Conservation (phyloP, 306 rosid species). For the Vachellia pachyceras region DNA sequence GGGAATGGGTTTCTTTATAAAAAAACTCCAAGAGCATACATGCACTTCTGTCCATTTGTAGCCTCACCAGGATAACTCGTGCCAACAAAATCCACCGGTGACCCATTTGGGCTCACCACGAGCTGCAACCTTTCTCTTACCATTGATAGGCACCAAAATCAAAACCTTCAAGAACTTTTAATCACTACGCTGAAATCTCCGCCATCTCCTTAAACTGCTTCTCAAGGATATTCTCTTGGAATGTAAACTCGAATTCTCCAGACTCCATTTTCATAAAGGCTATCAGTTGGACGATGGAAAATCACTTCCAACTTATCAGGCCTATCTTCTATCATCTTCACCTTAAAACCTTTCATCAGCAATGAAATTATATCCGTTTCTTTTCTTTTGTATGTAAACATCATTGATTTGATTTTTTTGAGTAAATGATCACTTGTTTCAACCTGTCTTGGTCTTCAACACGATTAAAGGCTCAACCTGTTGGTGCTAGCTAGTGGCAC, state of each 20-base stretch:
- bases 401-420: slow-evolving; percentile 73
- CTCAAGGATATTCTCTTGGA: slow-evolving; percentile 76
- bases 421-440: slow-evolving; percentile 41
- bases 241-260: slow-evolving; percentile 72
- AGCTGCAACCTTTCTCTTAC: slow-evolving; percentile 76
- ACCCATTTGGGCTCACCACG: slow-evolving; percentile 65
- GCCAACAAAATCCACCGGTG: slow-evolving; percentile 81
- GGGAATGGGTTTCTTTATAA: slow-evolving; percentile 67
- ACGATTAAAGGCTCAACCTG: neutral
- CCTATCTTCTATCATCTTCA: neutral
- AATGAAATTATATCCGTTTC: slow-evolving; percentile 76
- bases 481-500: neutral
- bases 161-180: too few relatives aligned
- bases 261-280: slow-evolving; percentile 57
- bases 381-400: slow-evolving; percentile 93
- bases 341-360: slow-evolving; percentile 6
- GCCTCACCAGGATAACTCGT: slow-evolving; percentile 79
- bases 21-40: slow-evolving; percentile 75
- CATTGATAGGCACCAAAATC: too few relatives aligned
- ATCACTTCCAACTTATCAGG: neutral
- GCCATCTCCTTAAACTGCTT: too few relatives aligned
- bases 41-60: slow-evolving; percentile 58
- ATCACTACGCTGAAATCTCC: too few relatives aligned
- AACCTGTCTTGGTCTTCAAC: slow-evolving; percentile 40
- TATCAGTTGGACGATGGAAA: neutral